These are phyloP conservation scores for Vanrija sp. DNA, from an alignment of 1,284 basidiomycete genomes.

Conservation along the genomic window DNA sequence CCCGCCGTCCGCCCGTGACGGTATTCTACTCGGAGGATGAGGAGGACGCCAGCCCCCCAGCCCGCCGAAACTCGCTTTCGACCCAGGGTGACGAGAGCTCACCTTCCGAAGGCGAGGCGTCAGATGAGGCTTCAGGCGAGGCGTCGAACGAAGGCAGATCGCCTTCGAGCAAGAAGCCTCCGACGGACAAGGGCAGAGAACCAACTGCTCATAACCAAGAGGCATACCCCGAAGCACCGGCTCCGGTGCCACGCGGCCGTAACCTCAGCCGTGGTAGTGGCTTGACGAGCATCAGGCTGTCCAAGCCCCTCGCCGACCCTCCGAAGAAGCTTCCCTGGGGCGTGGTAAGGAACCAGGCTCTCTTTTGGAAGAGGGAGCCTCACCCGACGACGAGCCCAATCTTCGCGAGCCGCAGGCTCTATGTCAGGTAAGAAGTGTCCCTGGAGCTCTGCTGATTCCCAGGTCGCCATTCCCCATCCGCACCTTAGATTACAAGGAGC, in stretches of 20 bases:
- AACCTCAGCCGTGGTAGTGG: too few species aligned
- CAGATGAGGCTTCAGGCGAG: neutral
- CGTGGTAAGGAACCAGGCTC: slow-evolving; percentile 56
- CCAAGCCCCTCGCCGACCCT: too few species aligned
- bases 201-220: too few species aligned
- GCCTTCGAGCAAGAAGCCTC: too few species aligned
- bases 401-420: slow-evolving; percentile 24
- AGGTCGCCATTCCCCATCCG: slow-evolving; percentile 30
- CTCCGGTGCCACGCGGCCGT: too few species aligned
- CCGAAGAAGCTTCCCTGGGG: too few species aligned
- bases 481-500: slow-evolving; percentile 3
- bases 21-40: slow-evolving; percentile 17
- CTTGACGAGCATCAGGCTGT: too few species aligned
- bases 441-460: neutral
- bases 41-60: neutral
- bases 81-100: too few species aligned
- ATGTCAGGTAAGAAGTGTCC: slow-evolving; percentile 20
- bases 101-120: neutral
- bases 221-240: too few species aligned
- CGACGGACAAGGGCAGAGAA: too few species aligned
- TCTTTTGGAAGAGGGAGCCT: slow-evolving; percentile 75
- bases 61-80: too few species aligned
- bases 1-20: neutral
- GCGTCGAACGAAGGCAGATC: too few species aligned
- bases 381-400: slow-evolving; percentile 59